Base-by-base conservation (phyloP, 257 asterid genomes). In the Rauvolfia tetraphylla region DNA sequence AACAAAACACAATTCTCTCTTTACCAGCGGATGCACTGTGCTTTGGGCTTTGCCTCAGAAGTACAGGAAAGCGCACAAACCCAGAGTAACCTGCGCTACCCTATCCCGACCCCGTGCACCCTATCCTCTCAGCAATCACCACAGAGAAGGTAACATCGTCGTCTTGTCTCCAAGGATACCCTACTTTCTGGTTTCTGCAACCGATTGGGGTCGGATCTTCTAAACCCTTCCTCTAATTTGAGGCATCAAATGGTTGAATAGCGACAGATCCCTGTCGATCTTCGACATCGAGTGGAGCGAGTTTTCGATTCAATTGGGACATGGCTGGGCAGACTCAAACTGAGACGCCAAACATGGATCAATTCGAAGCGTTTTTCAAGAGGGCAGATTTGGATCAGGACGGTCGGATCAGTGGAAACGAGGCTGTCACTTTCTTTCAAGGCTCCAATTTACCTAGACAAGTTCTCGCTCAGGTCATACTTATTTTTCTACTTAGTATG, bases 301-400 rank as follows among this genome's bases (percentile, higher is more conserved):
- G 51, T 44, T 59, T 74, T 58, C 54, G 66, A 74, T 57, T 74
- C 71, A 75, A 72, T 73, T 81, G 63, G 72, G 44, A 62, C 74
- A 84, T 75, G 83, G 83, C 81, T 72, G 78, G 33, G 54, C 79
- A 75, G 80, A 62, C 73, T 75, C 82, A 68, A 73, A 31, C 80
- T 23, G 72, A 70, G 58, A 29, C 73, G 56, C 84, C 87, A 75
- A 91, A 83, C 80, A 83, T 84, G 89, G 92, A 93, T 79, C 91
- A 88, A 76, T 94, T 94, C 71, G 98, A 94, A 75, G 88, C 87
- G 25, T 94, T 83, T 85, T 94, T 94, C 74, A 91, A 83, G 86
- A 87, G 88, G 80, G 97, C 97, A 39, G 98, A 94, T 85, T 79
- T 88, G 91, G 97, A 94, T 90, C 97, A 89, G 75, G 98, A 94